These are phyloP conservation scores for Tolypocladium album DNA, from an alignment of 2,329 filamentous ascomycete species.

Conservation along the genomic window DNA sequence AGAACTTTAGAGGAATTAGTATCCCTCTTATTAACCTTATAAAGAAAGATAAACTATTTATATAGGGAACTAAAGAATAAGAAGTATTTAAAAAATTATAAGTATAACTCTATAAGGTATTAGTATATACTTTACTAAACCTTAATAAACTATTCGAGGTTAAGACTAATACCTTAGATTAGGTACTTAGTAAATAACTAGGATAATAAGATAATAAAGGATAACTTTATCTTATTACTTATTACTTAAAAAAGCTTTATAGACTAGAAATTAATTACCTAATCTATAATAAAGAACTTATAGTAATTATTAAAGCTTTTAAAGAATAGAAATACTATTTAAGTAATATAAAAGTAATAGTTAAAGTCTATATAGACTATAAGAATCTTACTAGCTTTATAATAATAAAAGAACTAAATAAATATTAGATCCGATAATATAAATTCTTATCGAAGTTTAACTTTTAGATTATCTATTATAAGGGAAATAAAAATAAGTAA, in stretches of 20 bases:
- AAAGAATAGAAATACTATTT: neutral
- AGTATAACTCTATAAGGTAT: neutral
- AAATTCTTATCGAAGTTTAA: neutral
- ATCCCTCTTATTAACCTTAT: neutral
- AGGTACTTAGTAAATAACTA: neutral
- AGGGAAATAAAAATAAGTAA: neutral
- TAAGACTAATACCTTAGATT: neutral
- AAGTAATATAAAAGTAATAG: neutral
- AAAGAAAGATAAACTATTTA: neutral
- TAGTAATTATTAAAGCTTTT: neutral
- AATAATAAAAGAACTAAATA: neutral
- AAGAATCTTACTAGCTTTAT: neutral
- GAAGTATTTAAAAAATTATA: neutral
- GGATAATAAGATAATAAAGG: neutral
- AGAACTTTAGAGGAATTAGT: neutral
- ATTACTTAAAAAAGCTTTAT: neutral
- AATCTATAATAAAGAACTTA: neutral
- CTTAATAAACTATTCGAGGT: neutral
- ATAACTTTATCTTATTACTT: neutral
- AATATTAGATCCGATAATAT: neutral
- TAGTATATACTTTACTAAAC: neutral
- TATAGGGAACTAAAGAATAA: neutral
- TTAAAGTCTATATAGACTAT: neutral
- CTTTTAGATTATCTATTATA: neutral
- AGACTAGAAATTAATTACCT: neutral